Base-by-base conservation (phyloP, 2,329 filamentous ascomycete species). In the Fusarium torulosum region DNA sequence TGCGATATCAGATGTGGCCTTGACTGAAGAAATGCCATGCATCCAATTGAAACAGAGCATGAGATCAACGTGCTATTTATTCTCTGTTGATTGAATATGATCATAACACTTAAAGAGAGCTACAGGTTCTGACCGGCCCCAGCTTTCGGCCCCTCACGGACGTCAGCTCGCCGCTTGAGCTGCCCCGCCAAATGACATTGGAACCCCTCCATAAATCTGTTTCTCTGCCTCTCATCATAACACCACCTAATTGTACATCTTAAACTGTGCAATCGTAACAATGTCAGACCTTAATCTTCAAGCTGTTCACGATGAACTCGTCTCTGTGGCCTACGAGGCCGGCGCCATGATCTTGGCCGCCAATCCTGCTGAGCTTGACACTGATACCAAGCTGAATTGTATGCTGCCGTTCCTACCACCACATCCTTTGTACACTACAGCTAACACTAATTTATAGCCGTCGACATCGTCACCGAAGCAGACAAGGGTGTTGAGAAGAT, bases 401-500 rank as follows among this genome's bases (percentile, higher is more conserved):
- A 76, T 63, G 79, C 52, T 59, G 10, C n/a, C 33, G 37, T 27
- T 31, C 21, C 23, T 7, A 31, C n/a, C 4, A 23, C n/a, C 25
- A 31, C 14, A 19, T 25, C 11, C 29, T 40, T 54, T 35, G 54
- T 1, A 27, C 14, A 33, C 29, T 13, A 1, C 15, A 15, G 59
- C 66, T 61, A 37, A 67, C 35, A 46, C 14, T 20, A 23, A 17
- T 17, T 21, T 35, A 11, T 69, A 90, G 89, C 89, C 53, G 87
- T 87, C 72, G 89, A 91, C 74, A 86, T 91, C 50, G 89, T 91
- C 41, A 91, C 89, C 23, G 89, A 91, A 75, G 86, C 87, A 20
- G 89, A 91, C 79, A 83, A 88, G 74, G 87, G 86, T 14, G 87
- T 91, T 52, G 89, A 91, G 76, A 80, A 82, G 52, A 86, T 88